Conservation (phyloP, 2,329 filamentous ascomycete genomes). For the Verticillium nonalfalfae region DNA sequence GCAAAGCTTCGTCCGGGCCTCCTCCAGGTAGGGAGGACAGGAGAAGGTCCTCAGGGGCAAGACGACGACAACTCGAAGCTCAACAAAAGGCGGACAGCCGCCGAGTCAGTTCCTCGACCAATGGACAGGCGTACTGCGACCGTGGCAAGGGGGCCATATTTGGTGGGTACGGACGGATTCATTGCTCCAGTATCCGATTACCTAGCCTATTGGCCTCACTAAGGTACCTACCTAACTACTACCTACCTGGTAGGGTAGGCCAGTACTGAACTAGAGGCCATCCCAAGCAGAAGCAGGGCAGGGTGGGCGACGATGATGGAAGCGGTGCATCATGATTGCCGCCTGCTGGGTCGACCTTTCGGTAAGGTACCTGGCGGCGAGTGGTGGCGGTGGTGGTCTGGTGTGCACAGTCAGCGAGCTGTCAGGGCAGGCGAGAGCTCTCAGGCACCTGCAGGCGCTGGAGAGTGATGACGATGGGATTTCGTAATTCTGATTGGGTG, state of each 20-base stretch:
- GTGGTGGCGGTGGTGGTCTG: too few relatives aligned
- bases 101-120: background rate
- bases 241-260: too few relatives aligned
- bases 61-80: background rate
- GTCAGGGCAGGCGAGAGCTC: background rate
- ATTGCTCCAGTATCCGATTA: background rate
- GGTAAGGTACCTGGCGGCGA: too few relatives aligned
- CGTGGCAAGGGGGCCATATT: background rate
- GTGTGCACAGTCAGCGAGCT: too few relatives aligned
- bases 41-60: too few relatives aligned
- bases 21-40: too few relatives aligned
- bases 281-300: background rate
- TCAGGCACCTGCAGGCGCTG: background rate
- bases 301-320: background rate
- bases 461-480: background rate
- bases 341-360: background rate
- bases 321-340: background rate
- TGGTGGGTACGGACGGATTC: background rate
- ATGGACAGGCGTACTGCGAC: background rate
- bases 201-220: background rate
- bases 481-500: background rate
- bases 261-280: background rate
- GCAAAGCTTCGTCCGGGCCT: too few relatives aligned
- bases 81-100: background rate
- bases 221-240: too few relatives aligned